Evolutionary conservation across 345 rosid species (phyloP).

Genomic region (Lenwebbia sp.): DNA sequence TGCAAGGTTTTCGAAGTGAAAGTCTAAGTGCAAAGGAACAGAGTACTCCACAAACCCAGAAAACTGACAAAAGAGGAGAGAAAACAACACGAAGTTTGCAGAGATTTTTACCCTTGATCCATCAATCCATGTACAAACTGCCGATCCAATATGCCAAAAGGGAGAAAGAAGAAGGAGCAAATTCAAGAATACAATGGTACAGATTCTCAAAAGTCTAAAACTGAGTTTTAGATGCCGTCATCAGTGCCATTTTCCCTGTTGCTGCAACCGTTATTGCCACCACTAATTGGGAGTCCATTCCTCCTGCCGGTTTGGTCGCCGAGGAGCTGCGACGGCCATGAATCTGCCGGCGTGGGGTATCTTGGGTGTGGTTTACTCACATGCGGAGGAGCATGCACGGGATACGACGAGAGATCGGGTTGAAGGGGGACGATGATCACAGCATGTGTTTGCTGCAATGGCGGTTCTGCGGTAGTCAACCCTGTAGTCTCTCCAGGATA

Average conservation of each 20-base stretch:
- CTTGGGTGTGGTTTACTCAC: constrained; percentile 89
- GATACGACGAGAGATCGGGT: constrained; percentile 33
- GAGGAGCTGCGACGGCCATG: constrained; percentile 81
- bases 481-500: background rate
- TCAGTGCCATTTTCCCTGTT: constrained; percentile 7
- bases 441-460: constrained; percentile 38
- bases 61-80: background rate
- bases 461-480: constrained; percentile 8
- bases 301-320: constrained; percentile 19
- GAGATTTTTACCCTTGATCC: background rate
- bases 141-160: background rate
- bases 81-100: background rate
- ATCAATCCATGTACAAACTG: background rate
- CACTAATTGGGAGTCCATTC: constrained; percentile 4
- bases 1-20: background rate
- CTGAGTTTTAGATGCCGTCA: background rate
- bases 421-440: constrained; percentile 60
- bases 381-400: constrained; percentile 10
- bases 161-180: background rate
- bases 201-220: background rate
- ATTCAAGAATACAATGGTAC: background rate
- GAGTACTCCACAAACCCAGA: background rate
- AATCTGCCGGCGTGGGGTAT: constrained; percentile 61
- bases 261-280: constrained; percentile 1
- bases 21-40: background rate